Base-by-base conservation (phyloP, 345 rosid species). In the Hevea brasiliensis region DNA sequence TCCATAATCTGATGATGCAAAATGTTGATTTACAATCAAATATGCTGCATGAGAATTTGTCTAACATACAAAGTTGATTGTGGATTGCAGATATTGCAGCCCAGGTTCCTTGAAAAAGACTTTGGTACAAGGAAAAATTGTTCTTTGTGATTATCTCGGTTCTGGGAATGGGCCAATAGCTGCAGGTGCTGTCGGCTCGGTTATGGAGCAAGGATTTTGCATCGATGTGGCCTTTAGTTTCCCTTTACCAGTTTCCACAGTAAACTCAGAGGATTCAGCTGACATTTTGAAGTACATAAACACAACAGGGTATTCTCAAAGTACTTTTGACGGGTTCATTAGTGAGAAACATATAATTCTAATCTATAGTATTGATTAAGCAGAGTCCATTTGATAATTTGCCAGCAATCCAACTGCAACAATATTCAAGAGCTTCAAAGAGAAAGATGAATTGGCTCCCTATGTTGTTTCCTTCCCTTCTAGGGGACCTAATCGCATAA, bases 401-500 rank as follows among this genome's bases (percentile, higher is more conserved):
- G 15, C 6, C 78, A 78, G 84, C 29, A 42, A 78, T 7, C 81
- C 84, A 2, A 78, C 62, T 2, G 87, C 81, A n/a, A 74, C 78
- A 10, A 78, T 82, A 51, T 72, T 74, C 27, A 80, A 72, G 69
- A 81, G 80, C 78, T 32, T 1, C 0, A 63, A 62, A 47, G 23
- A 21, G 29, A 77, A 59, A 7, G 76, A 82, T 48, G 68, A 58
- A 56, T 32, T 65, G 6, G 81, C 85, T 2, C 82, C 83, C 1
- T 65, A 3, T 9, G 79, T 81, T 12, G 81, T 53, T 17, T 67
- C 81, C 3, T 83, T 81, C 61, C 81, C 83, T 4, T 77, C 84
- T 0, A 60, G 88, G 60, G 86, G 86, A 4, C 88, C 88, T 10
- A 83, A 71, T 42, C 53, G 68, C 0, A 37, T 77, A 37, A 45